A percentile compares a stretch with the other conserved stretches of the same genome.
phyloP scores from a whole-genome alignment of 2,329 filamentous ascomycete genomes.

The Calonectria pseudoturangicola region DNA sequence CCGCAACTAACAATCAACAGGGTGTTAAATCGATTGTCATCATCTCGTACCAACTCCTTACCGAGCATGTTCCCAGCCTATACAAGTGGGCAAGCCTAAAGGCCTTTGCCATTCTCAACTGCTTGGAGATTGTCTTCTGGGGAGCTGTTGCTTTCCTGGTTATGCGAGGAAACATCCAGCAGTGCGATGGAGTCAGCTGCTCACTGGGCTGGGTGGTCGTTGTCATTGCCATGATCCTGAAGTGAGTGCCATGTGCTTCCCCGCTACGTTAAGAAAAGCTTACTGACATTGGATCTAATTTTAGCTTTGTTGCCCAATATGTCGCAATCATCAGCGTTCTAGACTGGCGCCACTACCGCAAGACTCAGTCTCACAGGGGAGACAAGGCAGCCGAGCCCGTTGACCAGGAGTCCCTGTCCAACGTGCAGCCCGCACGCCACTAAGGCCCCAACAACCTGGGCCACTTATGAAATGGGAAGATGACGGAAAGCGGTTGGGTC shows the following conservation, averaged over 20 bases:
- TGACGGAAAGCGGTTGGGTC: neutral
- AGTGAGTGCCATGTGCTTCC: neutral
- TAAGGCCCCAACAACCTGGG: neutral
- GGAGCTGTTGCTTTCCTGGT: constrained; percentile 40
- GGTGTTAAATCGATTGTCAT: constrained; percentile 63
- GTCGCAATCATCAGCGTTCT: constrained; percentile 17
- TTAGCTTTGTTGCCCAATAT: constrained; percentile 31
- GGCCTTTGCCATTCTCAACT: constrained; percentile 63
- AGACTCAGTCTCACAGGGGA: neutral
- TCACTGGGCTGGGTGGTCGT: constrained; percentile 39
- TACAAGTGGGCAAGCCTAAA: constrained; percentile 62
- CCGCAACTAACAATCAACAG: constrained; percentile 41
- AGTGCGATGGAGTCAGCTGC: constrained; percentile 37
- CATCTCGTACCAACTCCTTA: constrained; percentile 63
- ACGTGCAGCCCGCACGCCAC: neutral
- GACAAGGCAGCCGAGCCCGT: neutral
- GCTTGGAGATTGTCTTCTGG: constrained; percentile 66
- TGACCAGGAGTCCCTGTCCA: constrained; percentile 24
- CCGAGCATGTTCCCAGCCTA: constrained; percentile 58
- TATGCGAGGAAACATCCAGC: constrained; percentile 31
- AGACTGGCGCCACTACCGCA: constrained; percentile 33
- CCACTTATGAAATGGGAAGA: neutral
- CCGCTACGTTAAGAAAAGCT: neutral
- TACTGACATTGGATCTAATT: neutral
- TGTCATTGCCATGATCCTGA: constrained; percentile 9